Evolutionary conservation across 257 asterid species (phyloP).

Genomic region (Solanum sitiens): DNA sequence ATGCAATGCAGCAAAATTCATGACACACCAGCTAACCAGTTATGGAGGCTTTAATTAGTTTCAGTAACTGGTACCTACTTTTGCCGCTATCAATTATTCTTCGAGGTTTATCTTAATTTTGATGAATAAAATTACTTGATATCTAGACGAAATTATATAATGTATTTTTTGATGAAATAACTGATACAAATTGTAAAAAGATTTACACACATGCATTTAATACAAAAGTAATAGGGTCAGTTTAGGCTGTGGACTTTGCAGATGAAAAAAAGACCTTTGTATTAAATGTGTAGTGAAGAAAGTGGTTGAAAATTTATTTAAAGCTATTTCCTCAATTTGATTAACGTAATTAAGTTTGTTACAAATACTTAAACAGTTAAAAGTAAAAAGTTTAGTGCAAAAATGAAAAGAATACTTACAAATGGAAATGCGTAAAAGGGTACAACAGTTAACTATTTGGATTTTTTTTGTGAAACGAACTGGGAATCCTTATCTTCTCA

Average conservation of each 20-base stretch:
- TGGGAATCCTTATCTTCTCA: background rate
- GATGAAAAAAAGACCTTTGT: background rate
- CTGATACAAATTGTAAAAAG: background rate
- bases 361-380: background rate
- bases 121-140: background rate
- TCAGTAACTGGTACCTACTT: conserved; percentile 14
- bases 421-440: background rate
- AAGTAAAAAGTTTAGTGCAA: background rate
- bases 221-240: background rate
- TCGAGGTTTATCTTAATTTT: background rate
- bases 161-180: background rate
- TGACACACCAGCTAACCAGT: conserved; percentile 11
- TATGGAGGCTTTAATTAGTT: conserved; percentile 28
- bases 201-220: background rate
- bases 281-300: background rate
- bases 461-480: background rate
- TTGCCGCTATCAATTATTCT: conserved; percentile 3
- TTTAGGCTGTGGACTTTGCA: background rate
- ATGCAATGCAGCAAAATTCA: conserved; percentile 18
- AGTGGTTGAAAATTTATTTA: background rate
- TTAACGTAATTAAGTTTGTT: background rate
- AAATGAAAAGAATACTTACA: background rate
- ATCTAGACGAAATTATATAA: background rate
- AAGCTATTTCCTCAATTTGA: background rate
- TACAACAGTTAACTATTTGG: background rate